A percentile compares a stretch with the other conserved stretches of the same genome.
Evolutionary conservation across 2,329 filamentous ascomycete genomes (phyloP).

Genomic region (Monilinia aucupariae): DNA sequence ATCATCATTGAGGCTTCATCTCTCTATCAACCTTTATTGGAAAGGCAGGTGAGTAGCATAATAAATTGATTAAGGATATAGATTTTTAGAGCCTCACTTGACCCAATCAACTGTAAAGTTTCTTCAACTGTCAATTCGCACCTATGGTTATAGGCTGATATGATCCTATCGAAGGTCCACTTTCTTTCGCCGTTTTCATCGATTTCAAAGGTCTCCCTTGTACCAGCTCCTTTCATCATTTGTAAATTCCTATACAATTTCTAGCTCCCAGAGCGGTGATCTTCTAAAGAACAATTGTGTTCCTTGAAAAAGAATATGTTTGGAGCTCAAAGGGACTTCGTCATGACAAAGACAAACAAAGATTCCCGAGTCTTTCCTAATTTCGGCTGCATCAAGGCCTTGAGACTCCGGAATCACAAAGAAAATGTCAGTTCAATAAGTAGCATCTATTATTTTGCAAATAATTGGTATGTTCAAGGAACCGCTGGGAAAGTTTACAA

Average conservation of each 20-base stretch:
- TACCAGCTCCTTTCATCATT: neutral
- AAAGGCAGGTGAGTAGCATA: too few species aligned
- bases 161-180: too few species aligned
- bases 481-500: neutral
- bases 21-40: too few species aligned
- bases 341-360: constrained; percentile 10
- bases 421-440: neutral
- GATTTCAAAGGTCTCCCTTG: neutral
- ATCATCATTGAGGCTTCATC: too few species aligned
- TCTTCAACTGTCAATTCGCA: neutral
- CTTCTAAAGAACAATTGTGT: constrained; percentile 2
- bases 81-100: constrained; percentile 10
- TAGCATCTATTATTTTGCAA: neutral
- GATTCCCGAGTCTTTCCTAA: neutral
- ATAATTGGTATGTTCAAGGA: neutral
- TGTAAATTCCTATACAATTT: neutral
- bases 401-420: neutral
- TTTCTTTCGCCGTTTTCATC: constrained; percentile 11
- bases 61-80: too few species aligned
- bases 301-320: neutral
- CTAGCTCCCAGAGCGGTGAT: neutral
- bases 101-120: constrained; percentile 35
- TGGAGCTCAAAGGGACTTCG: neutral
- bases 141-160: too few species aligned
- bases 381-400: neutral